phyloP scores from a whole-genome alignment of 495 filamentous ascomycete genomes.

The Hypomontagnella submonticulosa region DNA sequence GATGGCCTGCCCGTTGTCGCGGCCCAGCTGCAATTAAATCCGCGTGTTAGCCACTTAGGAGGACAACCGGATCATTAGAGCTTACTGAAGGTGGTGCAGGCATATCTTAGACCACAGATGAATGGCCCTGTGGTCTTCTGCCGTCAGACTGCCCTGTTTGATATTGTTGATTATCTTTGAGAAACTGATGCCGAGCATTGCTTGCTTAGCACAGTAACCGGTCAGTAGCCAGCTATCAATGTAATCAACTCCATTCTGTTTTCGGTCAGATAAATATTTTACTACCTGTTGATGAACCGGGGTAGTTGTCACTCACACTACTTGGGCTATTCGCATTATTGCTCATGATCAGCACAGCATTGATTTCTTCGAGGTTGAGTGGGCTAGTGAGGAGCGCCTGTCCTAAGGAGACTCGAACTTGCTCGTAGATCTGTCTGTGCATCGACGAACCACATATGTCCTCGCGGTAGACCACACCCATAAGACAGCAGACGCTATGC shows the following conservation, averaged over 20 bases:
- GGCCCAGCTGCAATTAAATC: slow-evolving; percentile 35
- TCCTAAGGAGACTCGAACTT: slow-evolving; percentile 43
- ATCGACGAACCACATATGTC: slow-evolving; percentile 42
- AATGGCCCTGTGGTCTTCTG: slow-evolving; percentile 41
- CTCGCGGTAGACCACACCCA: slow-evolving; percentile 44
- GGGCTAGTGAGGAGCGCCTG: slow-evolving; percentile 44
- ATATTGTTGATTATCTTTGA: slow-evolving; percentile 45
- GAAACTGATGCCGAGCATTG: slow-evolving; percentile 48
- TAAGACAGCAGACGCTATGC: slow-evolving; percentile 46
- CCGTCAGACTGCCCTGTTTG: slow-evolving; percentile 32
- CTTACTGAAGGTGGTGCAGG: slow-evolving; percentile 49
- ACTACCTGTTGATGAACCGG: background rate
- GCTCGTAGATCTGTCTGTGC: slow-evolving; percentile 45
- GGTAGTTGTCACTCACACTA: slow-evolving; percentile 26
- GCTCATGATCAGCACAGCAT: slow-evolving; percentile 48
- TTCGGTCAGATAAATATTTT: slow-evolving; percentile 8
- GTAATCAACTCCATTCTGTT: slow-evolving; percentile 47
- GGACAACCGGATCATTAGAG: background rate
- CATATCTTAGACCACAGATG: slow-evolving; percentile 49
- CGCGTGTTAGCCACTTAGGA: background rate
- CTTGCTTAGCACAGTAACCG: slow-evolving; percentile 48
- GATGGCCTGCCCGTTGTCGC: slow-evolving; percentile 47
- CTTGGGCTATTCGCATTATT: slow-evolving; percentile 47
- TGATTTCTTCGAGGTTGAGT: slow-evolving; percentile 46
- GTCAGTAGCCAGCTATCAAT: slow-evolving; percentile 49